These are phyloP conservation scores for Pelargonium nanum DNA, from an alignment of 345 rosid species.

Conservation along the genomic window DNA sequence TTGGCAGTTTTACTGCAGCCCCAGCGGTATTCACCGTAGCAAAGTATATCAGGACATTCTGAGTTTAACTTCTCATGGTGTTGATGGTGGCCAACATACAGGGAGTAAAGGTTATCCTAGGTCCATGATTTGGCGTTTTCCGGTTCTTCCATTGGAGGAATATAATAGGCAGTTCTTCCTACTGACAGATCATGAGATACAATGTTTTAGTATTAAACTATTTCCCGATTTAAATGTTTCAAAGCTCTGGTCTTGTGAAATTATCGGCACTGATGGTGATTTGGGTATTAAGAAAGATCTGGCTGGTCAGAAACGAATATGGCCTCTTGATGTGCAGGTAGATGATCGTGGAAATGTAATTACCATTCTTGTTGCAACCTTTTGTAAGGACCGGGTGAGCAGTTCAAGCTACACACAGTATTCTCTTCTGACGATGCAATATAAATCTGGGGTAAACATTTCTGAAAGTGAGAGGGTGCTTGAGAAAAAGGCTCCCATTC, in stretches of 20 bases:
- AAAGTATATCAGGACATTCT: slow-evolving; percentile 25
- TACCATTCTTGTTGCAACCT: slow-evolving; percentile 78
- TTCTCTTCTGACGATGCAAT: slow-evolving; percentile 80
- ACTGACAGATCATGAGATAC: slow-evolving; percentile 69
- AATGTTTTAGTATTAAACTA: slow-evolving; percentile 40
- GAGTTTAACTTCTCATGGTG: slow-evolving; percentile 28
- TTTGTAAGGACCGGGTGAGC: slow-evolving; percentile 80
- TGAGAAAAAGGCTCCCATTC: slow-evolving; percentile 82
- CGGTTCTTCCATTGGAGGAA: slow-evolving; percentile 23
- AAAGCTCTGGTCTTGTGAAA: slow-evolving; percentile 69
- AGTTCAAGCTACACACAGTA: slow-evolving; percentile 90
- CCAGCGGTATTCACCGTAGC: slow-evolving; percentile 27
- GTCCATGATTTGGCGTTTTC: slow-evolving; percentile 60
- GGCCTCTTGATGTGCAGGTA: slow-evolving; percentile 84
- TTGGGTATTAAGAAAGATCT: slow-evolving; percentile 76
- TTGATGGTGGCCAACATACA: slow-evolving; percentile 22
- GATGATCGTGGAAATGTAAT: slow-evolving; percentile 70
- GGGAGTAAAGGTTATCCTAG: slow-evolving; percentile 63
- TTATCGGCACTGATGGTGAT: slow-evolving; percentile 72
- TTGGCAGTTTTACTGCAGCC: slow-evolving; percentile 64
- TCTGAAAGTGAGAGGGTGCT: slow-evolving; percentile 37
- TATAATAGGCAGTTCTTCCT: slow-evolving; percentile 45
- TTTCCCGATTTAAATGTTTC: slow-evolving; percentile 35
- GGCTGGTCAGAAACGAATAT: slow-evolving; percentile 85
- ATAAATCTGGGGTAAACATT: slow-evolving; percentile 39